phyloP scores from a whole-genome alignment of 2,329 filamentous ascomycete genomes.

The Ophiostoma fasciatum region DNA sequence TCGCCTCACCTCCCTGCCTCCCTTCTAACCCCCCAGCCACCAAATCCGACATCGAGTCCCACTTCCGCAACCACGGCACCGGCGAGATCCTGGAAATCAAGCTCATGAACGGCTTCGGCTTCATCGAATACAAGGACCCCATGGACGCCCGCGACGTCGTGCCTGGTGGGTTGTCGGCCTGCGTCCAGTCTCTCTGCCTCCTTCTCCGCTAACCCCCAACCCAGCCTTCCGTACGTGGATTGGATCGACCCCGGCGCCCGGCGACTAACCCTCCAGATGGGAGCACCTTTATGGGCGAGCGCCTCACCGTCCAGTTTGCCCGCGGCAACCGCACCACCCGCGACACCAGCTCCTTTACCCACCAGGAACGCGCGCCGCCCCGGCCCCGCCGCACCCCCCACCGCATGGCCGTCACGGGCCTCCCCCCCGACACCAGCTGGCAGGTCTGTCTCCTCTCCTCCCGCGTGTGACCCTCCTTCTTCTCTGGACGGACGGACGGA shows the following conservation, averaged over 20 bases:
- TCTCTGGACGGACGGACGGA: conserved; percentile 1
- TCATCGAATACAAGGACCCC: conserved; percentile 97
- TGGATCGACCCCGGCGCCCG: too few relatives aligned
- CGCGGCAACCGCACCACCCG: conserved; percentile 55
- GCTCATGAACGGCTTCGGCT: conserved; percentile 99
- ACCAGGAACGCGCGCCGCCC: conserved; percentile 42
- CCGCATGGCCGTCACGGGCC: conserved; percentile 94
- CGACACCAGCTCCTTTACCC: conserved; percentile 29
- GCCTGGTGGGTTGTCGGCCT: conserved; percentile 63
- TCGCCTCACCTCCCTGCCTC: too few relatives aligned
- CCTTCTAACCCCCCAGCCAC: conserved; percentile 66
- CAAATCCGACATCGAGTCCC: conserved; percentile 89
- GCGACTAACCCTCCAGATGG: conserved; percentile 50
- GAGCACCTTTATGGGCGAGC: conserved; percentile 94
- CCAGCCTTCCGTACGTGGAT: conserved; percentile 12
- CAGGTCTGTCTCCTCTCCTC: conserved; percentile 65
- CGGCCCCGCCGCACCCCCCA: conserved; percentile 88
- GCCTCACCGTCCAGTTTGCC: conserved; percentile 94
- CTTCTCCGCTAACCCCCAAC: conserved; percentile 5
- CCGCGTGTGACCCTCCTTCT: conserved; percentile 2
- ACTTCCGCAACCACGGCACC: conserved; percentile 90
- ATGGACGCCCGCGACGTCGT: conserved; percentile 98
- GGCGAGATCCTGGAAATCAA: conserved; percentile 98
- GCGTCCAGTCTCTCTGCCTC: neutral
- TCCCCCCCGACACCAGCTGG: conserved; percentile 98